Percentiles rank a stretch among this genome's conserved stretches.
Conservation (phyloP, 805 yeast genomes). For the Wickerhamiella azymoides region DNA sequence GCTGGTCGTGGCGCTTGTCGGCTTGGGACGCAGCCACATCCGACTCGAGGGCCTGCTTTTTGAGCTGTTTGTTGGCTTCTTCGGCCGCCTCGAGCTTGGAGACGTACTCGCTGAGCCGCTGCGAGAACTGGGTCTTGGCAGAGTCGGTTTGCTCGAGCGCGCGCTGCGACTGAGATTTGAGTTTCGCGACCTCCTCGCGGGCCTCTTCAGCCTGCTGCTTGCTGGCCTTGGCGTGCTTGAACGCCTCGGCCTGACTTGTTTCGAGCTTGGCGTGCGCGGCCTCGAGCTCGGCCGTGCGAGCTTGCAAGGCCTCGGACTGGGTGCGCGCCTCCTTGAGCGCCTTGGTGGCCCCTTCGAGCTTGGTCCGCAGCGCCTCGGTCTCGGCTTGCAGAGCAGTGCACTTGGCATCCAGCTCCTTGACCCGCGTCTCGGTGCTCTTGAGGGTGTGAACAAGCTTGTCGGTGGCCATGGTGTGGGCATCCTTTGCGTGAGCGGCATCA, state of each 20-base stretch:
- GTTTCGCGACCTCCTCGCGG: not conserved
- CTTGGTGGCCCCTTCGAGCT: slow-evolving; percentile 30
- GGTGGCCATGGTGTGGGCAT: not conserved
- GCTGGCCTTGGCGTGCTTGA: not conserved
- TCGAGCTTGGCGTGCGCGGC: slow-evolving; percentile 9
- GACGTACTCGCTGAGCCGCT: slow-evolving; percentile 1
- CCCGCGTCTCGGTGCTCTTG: slow-evolving; percentile 4
- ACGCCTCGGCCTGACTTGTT: slow-evolving; percentile 4
- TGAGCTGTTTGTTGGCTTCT: slow-evolving; percentile 6
- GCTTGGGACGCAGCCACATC: not conserved
- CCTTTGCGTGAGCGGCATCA: not conserved
- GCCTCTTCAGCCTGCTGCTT: slow-evolving; percentile 4
- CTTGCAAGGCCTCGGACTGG: slow-evolving; percentile 18
- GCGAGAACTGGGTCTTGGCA: not conserved
- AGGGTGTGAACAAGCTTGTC: slow-evolving; percentile 6
- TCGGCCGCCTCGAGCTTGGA: slow-evolving; percentile 3
- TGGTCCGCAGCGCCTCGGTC: slow-evolving; percentile 1
- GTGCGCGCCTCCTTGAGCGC: slow-evolving; percentile 28
- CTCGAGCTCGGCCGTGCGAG: slow-evolving; percentile 16
- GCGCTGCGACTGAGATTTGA: not conserved
- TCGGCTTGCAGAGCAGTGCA: not conserved
- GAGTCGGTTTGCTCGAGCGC: not conserved
- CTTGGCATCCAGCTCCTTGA: not conserved
- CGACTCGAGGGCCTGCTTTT: not conserved
- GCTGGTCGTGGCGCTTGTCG: slow-evolving; percentile 7